Percentiles rank a stretch among this genome's conserved stretches.
Evolutionary conservation across 2,329 filamentous ascomycete species (phyloP).

Genomic region (Pleomassaria siparia): DNA sequence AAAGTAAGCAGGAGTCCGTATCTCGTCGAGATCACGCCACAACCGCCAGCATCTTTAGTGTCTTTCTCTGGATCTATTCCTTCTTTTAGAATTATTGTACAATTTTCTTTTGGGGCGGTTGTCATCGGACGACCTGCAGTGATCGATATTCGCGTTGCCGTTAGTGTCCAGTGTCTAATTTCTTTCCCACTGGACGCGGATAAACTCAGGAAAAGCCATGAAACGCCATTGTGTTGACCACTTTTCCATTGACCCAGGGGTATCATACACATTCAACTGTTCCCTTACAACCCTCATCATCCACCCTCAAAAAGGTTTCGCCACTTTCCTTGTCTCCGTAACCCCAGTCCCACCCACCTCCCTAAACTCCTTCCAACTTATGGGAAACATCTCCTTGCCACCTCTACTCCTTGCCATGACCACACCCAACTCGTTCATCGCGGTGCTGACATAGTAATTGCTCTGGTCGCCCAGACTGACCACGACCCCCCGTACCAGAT

Average conservation of each 20-base stretch:
- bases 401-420: constrained; percentile 92
- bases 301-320: constrained; percentile 69
- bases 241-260: neutral
- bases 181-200: no score
- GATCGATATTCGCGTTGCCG: no score
- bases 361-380: constrained; percentile 93
- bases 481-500: constrained; percentile 85
- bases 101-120: no score
- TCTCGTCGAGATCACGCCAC: no score
- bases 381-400: constrained; percentile 87
- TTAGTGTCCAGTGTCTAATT: no score
- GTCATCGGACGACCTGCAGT: no score
- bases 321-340: constrained; percentile 85
- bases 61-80: no score
- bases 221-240: no score
- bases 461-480: constrained; percentile 85
- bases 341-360: constrained; percentile 78
- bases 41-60: no score
- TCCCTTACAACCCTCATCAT: neutral
- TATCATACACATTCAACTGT: neutral
- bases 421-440: constrained; percentile 87
- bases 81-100: no score
- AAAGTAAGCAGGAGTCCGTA: no score
- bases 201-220: no score
- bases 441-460: constrained; percentile 93